Conservation (phyloP, 257 asterid species). For the Nicotiana benthamiana region DNA sequence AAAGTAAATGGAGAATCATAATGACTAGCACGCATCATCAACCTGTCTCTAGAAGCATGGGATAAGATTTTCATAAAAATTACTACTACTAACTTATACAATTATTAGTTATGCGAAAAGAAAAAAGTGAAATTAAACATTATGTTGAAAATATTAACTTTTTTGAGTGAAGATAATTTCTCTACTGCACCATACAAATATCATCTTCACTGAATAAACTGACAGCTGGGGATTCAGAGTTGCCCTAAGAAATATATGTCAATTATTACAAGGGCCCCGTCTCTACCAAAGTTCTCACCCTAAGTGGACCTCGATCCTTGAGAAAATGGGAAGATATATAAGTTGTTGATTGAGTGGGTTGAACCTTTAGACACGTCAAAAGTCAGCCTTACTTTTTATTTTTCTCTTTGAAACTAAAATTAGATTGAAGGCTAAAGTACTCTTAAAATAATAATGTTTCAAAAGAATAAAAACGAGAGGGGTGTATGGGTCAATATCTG, state of each 20-base stretch:
- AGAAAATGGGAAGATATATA: not conserved
- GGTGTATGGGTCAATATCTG: too few relatives aligned
- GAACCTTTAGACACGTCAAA: not conserved
- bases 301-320: not conserved
- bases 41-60: too few relatives aligned
- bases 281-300: not conserved
- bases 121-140: too few relatives aligned
- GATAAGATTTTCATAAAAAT: too few relatives aligned
- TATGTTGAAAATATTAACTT: too few relatives aligned
- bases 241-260: not conserved
- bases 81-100: too few relatives aligned
- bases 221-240: not conserved
- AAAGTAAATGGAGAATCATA: too few relatives aligned
- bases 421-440: not conserved
- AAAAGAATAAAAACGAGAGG: not conserved
- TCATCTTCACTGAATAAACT: not conserved
- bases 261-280: not conserved
- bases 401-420: not conserved
- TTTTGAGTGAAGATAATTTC: too few relatives aligned
- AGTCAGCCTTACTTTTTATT: not conserved
- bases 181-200: too few relatives aligned
- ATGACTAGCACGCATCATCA: too few relatives aligned
- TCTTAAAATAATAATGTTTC: not conserved
- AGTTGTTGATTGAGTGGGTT: not conserved
- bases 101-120: too few relatives aligned